phyloP scores from a whole-genome alignment of 305 asterid genomes.

The Fraxinus angustifolia region DNA sequence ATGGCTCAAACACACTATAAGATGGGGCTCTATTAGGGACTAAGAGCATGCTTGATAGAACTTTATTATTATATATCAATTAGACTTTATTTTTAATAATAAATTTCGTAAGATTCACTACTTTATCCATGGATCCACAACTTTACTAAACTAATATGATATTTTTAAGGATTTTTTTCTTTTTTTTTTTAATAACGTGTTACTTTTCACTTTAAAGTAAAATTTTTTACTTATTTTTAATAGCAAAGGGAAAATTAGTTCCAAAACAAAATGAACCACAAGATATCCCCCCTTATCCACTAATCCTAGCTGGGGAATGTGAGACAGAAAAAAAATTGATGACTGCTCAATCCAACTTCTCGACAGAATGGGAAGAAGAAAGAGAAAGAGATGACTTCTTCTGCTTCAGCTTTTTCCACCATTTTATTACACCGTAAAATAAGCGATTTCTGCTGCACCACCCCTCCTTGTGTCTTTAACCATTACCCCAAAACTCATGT shows the following conservation, averaged over 20 bases:
- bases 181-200: no score
- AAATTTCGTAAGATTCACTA: no score
- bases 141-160: no score
- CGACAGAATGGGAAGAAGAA: background rate
- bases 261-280: background rate
- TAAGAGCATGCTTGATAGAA: no score
- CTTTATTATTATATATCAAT: no score
- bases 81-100: no score
- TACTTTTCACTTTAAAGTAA: no score
- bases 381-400: background rate
- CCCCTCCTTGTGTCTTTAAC: background rate
- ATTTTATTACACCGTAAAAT: background rate
- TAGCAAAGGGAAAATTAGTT: background rate
- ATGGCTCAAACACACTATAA: no score
- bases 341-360: background rate
- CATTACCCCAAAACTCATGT: background rate
- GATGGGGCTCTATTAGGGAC: no score
- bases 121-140: no score
- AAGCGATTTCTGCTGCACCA: background rate
- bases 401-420: constrained; percentile 1
- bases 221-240: no score
- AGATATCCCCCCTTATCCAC: background rate
- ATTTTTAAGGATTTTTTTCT: no score
- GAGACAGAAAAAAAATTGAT: background rate
- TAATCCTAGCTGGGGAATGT: background rate